Base-by-base conservation (phyloP, 225 moss, liverwort and hornwort species). In the Marchantia polymorpha region DNA sequence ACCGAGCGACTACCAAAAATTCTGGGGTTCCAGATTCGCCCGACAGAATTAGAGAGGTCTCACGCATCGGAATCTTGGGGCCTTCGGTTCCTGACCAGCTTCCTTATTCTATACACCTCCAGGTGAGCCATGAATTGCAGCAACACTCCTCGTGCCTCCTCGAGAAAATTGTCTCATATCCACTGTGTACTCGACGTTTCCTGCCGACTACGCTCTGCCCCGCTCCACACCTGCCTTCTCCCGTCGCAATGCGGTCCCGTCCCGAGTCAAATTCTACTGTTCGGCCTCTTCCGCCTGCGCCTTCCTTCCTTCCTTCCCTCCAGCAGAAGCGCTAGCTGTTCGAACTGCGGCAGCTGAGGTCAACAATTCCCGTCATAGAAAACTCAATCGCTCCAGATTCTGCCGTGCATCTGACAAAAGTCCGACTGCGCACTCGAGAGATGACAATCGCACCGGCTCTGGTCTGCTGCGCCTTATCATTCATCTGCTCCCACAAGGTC, bases 381-480 rank as follows among this genome's bases (percentile, higher is more conserved):
- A 56, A 46, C 59, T 59, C 31, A 53, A 59, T 15, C 27, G 19
- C 58, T 8, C 16, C 75, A 59, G 59, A 59, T 75, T 75, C 75
- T 58, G 58, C 56, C 0, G 53, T 54, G 53, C 53, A 74, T 46
- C 75, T 75, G 75, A 75, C 75, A 75, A 46, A 46, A 73, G 73
- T 39, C 16, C 31, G 17, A 75, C 73, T 52, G 27, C 64, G 64
- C 15, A 26, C 53, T 53, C 16, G 15, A 54, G 53, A 25, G 46
- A 58, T 58, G 27, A 56, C 75, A 58, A 10, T 2, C 23, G 59
- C 75, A 59, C 58, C 11, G 47, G 30, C 14, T 16, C 56, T 56
- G 55, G 0, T 19, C 29, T 20, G 74, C 75, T 19, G 15, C 10
- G 74, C 54, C 75, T 75, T 75, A 58, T 75, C 58, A 59, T 59